phyloP scores from a whole-genome alignment of 768 basidiomycete genomes.

The Tulasnella sp. region DNA sequence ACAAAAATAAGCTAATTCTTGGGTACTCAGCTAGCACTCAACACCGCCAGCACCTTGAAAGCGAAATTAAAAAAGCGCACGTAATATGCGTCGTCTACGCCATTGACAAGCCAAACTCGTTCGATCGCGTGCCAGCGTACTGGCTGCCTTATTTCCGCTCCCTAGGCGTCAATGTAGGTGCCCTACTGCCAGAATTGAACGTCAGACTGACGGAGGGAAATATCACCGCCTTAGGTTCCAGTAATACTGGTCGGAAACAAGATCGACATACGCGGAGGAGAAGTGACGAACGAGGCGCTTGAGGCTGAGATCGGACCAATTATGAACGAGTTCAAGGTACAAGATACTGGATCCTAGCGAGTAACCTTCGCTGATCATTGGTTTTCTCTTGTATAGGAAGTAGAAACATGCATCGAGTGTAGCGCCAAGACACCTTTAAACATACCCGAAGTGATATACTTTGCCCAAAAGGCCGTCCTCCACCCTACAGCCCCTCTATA shows the following conservation, averaged over 20 bases:
- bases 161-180: conserved; percentile 82
- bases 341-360: background rate
- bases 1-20: conserved; percentile 4
- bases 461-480: conserved; percentile 94
- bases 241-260: conserved; percentile 98
- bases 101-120: conserved; percentile 92
- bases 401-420: conserved; percentile 95
- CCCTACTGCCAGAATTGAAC: background rate
- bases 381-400: conserved; percentile 51
- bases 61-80: conserved; percentile 93
- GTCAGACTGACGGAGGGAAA: background rate
- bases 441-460: conserved; percentile 95
- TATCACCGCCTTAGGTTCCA: conserved; percentile 53
- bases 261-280: conserved; percentile 87
- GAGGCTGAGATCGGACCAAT: conserved; percentile 94
- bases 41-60: conserved; percentile 80
- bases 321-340: conserved; percentile 97
- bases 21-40: conserved; percentile 57
- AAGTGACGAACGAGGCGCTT: conserved; percentile 86
- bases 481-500: conserved; percentile 96
- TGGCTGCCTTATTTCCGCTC: conserved; percentile 95
- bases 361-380: background rate
- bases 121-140: conserved; percentile 94
- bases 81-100: conserved; percentile 97
- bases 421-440: conserved; percentile 86